Base-by-base conservation (phyloP, 225 moss, liverwort and hornwort species). In the Pseudisothecium myosuroides region DNA sequence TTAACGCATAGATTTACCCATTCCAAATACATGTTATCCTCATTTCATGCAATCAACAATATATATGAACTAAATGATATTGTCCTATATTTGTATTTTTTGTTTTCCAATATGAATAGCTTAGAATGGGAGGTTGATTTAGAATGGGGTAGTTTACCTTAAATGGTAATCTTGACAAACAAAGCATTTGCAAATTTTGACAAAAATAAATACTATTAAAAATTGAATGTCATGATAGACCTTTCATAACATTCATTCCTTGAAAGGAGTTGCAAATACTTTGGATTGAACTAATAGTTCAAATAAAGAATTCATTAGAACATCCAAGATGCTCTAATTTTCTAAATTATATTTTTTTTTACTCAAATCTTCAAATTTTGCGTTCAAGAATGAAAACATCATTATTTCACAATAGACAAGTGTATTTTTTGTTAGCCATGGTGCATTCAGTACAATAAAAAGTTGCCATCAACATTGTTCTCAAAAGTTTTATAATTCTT, bases 11-110 rank as follows among this genome's bases (percentile, higher is more conserved):
- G 39, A 24, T 13, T 24, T 69, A 7, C 0, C 2, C 36, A 69
- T 7, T 23, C 39, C 0, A 69, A 2, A 39, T 0, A 23, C 6
- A 67, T n/a, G 10, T 39, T 22, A n/a, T 69, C 7, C 1, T 23
- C 8, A 69, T 7, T 69, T 39, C 1, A 4, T 71, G 3, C 1
- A 16, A 43, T 15, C 0, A 71, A 0, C 12, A n/a, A n/a, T n/a
- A n/a, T 26, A 3, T 3, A 1, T 27, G 3, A 43, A 72, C 5
- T 9, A 27, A 43, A 5, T 3, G 27, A 72, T 16, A 8, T 27
- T 43, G 31, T 6, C 4, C 9, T 5, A 5, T 9, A 28, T 73
- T 28, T 45, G 6, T 9, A 45, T 28, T 45, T 29, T 73, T 41
- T 26, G 2, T 67, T 39, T 39, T 24, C 3, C 1, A 24, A 41